Conservation (phyloP, 2,329 filamentous ascomycete species). For the Phyllosticta citribraziliensis region DNA sequence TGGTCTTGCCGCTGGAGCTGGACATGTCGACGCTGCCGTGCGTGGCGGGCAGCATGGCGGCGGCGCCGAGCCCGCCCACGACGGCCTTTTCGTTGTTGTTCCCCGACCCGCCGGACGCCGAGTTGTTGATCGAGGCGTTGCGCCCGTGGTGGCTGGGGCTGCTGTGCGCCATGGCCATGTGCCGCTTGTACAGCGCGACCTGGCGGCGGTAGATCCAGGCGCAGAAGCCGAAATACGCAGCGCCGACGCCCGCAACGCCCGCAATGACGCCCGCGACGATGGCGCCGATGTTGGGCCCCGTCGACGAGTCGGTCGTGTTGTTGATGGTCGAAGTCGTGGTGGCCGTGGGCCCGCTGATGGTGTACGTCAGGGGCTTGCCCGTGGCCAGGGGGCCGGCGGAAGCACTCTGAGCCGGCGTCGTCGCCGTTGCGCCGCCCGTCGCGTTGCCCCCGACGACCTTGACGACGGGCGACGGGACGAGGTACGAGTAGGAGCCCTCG, state of each 20-base stretch:
- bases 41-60: neutral
- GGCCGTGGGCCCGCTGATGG: constrained; percentile 39
- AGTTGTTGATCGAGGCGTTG: constrained; percentile 14
- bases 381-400: constrained; percentile 62
- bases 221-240: constrained; percentile 60
- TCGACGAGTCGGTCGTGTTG: constrained; percentile 12
- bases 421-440: constrained; percentile 60
- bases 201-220: constrained; percentile 65
- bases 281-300: constrained; percentile 41
- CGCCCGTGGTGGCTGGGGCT: constrained; percentile 29
- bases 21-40: constrained; percentile 12
- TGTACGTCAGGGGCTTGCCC: constrained; percentile 60
- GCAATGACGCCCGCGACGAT: constrained; percentile 54
- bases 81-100: neutral
- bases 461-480: constrained; percentile 55
- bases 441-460: constrained; percentile 57
- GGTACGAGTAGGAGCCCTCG: constrained; percentile 55
- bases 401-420: constrained; percentile 51
- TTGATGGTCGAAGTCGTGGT: constrained; percentile 21
- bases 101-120: neutral
- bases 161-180: constrained; percentile 53
- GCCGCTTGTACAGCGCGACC: constrained; percentile 58
- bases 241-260: constrained; percentile 52
- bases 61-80: neutral
- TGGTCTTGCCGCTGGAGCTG: neutral